These are phyloP conservation scores for Bassia scoparia DNA, from an alignment of 148 eudicot genomes.

Conservation along the genomic window DNA sequence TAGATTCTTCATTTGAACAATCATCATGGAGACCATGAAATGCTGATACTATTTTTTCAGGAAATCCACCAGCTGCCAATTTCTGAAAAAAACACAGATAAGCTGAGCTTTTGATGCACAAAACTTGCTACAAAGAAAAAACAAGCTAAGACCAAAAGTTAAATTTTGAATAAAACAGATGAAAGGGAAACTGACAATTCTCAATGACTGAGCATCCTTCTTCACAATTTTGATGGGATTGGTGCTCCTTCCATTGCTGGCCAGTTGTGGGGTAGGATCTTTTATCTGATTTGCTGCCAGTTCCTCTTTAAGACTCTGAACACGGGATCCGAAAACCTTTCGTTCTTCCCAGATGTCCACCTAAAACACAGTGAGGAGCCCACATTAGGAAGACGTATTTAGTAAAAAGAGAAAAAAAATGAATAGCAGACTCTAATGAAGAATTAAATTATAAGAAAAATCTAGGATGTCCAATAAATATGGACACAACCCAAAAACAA, in stretches of 20 bases:
- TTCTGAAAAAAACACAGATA: conserved; percentile 48
- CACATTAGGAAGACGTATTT: background rate
- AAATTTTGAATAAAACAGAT: conserved; percentile 11
- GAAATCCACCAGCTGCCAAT: conserved; percentile 73
- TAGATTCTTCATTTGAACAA: conserved; percentile 54
- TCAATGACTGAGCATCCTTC: conserved; percentile 77
- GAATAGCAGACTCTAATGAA: background rate
- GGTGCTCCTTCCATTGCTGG: conserved; percentile 52
- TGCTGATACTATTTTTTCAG: conserved; percentile 76
- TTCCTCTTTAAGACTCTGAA: conserved; percentile 78
- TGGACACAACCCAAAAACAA: too few species aligned
- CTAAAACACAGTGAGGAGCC: conserved; percentile 31
- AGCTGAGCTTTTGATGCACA: conserved; percentile 6
- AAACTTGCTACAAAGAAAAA: background rate
- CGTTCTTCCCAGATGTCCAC: conserved; percentile 90
- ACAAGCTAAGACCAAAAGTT: conserved; percentile 10
- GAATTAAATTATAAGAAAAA: too few species aligned
- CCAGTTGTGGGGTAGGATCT: conserved; percentile 38
- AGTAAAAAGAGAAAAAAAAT: background rate
- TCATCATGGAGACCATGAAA: conserved; percentile 71
- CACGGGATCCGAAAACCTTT: conserved; percentile 96
- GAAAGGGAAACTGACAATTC: conserved; percentile 60
- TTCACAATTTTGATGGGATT: conserved; percentile 83
- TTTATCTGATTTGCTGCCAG: conserved; percentile 45
- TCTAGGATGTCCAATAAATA: too few species aligned